phyloP scores from a whole-genome alignment of 2,329 filamentous ascomycete genomes.

The Colletotrichum cordylinicola region DNA sequence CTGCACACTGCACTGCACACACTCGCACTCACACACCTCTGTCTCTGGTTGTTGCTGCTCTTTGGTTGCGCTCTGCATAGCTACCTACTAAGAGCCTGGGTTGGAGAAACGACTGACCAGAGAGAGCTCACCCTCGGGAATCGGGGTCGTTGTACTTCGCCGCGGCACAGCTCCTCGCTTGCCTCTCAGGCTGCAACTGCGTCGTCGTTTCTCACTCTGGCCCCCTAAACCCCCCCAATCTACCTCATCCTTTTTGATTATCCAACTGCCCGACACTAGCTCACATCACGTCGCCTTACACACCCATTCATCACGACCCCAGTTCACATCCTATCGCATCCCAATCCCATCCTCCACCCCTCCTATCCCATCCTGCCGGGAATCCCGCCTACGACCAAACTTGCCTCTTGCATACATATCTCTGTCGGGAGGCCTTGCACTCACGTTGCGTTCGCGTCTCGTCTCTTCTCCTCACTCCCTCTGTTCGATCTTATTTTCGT shows the following conservation, averaged over 20 bases:
- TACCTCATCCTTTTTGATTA: neutral
- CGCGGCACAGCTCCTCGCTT: neutral
- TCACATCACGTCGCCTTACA: neutral
- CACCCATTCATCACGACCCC: neutral
- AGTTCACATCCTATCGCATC: conserved; percentile 2
- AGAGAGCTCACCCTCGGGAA: neutral
- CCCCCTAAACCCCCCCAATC: neutral
- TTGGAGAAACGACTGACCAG: neutral
- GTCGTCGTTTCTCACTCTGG: neutral
- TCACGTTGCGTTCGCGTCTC: neutral
- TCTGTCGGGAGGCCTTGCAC: neutral
- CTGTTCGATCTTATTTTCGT: neutral
- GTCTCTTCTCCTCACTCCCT: neutral
- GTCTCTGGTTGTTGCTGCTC: neutral
- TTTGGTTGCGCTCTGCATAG: neutral
- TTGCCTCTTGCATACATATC: neutral
- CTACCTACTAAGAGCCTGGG: neutral
- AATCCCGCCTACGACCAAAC: conserved; percentile 5
- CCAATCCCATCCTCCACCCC: neutral
- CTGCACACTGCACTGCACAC: conserved; percentile 4
- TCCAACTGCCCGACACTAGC: neutral
- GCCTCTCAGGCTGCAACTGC: neutral
- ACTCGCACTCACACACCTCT: neutral
- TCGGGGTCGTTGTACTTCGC: neutral
- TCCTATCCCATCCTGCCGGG: conserved; percentile 16